Evolutionary conservation across 2,329 filamentous ascomycete species (phyloP).

Genomic region (Epichloe uncinata): DNA sequence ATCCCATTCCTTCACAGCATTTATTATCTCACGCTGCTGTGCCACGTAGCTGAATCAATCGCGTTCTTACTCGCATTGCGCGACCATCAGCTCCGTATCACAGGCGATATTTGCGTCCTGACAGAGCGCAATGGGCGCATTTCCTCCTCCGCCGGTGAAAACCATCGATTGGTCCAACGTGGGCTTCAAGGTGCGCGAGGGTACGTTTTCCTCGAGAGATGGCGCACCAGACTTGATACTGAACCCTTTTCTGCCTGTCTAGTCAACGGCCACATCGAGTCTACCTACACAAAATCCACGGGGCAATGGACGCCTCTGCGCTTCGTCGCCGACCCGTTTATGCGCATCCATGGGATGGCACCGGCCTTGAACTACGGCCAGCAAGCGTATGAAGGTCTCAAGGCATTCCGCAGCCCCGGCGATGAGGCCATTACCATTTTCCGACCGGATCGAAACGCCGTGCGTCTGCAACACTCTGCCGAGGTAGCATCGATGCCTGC

Average conservation of each 20-base stretch:
- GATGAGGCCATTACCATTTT: constrained; percentile 68
- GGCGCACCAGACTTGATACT: background rate
- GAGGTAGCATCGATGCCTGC: constrained; percentile 71
- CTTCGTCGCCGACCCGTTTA: constrained; percentile 72
- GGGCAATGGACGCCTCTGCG: constrained; percentile 64
- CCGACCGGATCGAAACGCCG: constrained; percentile 73
- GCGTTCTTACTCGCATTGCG: background rate
- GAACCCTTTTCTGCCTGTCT: constrained; percentile 34
- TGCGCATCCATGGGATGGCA: constrained; percentile 88
- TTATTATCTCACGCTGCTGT: background rate
- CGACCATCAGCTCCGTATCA: background rate
- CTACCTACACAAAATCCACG: constrained; percentile 61
- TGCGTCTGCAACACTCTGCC: constrained; percentile 73
- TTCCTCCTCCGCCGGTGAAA: constrained; percentile 65
- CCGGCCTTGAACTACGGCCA: constrained; percentile 94
- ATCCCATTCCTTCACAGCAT: too few species aligned
- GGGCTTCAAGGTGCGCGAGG: constrained; percentile 85
- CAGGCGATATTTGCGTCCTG: background rate
- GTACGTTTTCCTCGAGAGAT: constrained; percentile 28
- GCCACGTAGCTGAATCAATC: background rate
- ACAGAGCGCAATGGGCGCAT: constrained; percentile 31
- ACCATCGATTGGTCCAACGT: constrained; percentile 90
- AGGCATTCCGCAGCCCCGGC: constrained; percentile 73
- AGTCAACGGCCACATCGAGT: constrained; percentile 94
- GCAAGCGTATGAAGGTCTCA: constrained; percentile 96